Base-by-base conservation (phyloP, 352 stramenopile genomes). In the Phytopythium ostracodes region DNA sequence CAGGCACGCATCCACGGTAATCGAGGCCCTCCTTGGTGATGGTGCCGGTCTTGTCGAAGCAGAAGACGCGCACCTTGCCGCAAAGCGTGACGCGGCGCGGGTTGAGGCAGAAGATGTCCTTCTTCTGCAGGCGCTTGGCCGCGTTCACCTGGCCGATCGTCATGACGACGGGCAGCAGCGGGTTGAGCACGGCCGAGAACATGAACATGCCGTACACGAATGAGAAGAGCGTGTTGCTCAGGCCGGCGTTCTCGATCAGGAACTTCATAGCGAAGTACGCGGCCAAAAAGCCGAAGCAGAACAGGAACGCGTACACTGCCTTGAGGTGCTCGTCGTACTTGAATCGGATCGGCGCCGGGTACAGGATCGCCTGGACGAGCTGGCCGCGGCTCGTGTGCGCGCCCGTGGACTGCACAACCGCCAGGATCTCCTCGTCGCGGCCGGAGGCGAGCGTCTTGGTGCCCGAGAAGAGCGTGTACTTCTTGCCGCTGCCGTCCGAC, bases 21-120 rank as follows among this genome's bases (percentile, higher is more conserved):
- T 96, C 82, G 8, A 98, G 67, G 2, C 91, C 91, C 56, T 96
- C 76, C 61, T 96, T 93, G 22, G 91, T 98, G 52, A 98, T 81
- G 20, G 91, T 98, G 9, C 91, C 91, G 0, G 91, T 98, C 68
- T 98, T 98, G 76, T 98, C 91, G 67, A 98, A 98, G 67, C 89
- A 96, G 46, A 91, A 92, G 9, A 92, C 73, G 44, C 79, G 85
- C 11, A 97, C 87, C 66, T 97, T 98, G n/a, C 91, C 91, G 52
- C 85, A 90, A 2, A 98, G 69, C 0, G 90, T 81, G 58, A 98
- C 93, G 36, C 83, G 86, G 59, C 89, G 77, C 0, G 84, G 72
- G 72, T 97, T 91, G 20, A 91, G 75, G 56, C 83, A 96, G 67
- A 88, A 87, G 33, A 98, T 86, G 33, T 80, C 74, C 47, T 84